These are phyloP conservation scores for Blepharisma undulans DNA, from an alignment of 169 alveolate species.

Conservation along the genomic window DNA sequence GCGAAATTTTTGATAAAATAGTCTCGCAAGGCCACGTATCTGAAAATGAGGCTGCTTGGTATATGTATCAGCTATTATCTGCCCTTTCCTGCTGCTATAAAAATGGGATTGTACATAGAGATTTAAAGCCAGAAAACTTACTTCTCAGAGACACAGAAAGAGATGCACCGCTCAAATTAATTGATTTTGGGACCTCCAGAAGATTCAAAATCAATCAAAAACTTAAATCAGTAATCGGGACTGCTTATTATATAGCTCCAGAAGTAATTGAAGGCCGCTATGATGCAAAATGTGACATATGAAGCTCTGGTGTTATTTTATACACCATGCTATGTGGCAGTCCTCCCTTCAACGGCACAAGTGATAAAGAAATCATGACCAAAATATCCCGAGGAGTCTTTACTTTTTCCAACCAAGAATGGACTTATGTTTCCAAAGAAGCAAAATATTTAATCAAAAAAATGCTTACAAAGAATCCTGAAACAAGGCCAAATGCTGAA, in stretches of 20 bases:
- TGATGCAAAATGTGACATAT: constrained; percentile 81
- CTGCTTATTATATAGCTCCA: constrained; percentile 86
- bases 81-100: constrained; percentile 82
- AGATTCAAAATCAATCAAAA: constrained; percentile 34
- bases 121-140: constrained; percentile 87
- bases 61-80: constrained; percentile 68
- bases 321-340: constrained; percentile 75
- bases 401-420: constrained; percentile 60
- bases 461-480: constrained; percentile 78
- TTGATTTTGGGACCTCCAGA: constrained; percentile 65
- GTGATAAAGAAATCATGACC: constrained; percentile 69
- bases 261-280: constrained; percentile 78
- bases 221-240: constrained; percentile 55
- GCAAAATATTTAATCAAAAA: constrained; percentile 63
- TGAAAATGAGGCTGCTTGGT: constrained; percentile 74
- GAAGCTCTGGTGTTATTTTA: constrained; percentile 82
- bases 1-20: constrained; percentile 70
- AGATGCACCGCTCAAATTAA: constrained; percentile 69
- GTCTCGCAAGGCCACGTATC: constrained; percentile 41
- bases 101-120: constrained; percentile 84
- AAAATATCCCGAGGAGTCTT: constrained; percentile 56
- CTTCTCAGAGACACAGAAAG: constrained; percentile 58
- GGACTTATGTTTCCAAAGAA: constrained; percentile 77
- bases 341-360: constrained; percentile 83
- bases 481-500: constrained; percentile 73